Evolutionary conservation across 2,329 filamentous ascomycete species (phyloP).

Genomic region (Uncinocarpus reesii): DNA sequence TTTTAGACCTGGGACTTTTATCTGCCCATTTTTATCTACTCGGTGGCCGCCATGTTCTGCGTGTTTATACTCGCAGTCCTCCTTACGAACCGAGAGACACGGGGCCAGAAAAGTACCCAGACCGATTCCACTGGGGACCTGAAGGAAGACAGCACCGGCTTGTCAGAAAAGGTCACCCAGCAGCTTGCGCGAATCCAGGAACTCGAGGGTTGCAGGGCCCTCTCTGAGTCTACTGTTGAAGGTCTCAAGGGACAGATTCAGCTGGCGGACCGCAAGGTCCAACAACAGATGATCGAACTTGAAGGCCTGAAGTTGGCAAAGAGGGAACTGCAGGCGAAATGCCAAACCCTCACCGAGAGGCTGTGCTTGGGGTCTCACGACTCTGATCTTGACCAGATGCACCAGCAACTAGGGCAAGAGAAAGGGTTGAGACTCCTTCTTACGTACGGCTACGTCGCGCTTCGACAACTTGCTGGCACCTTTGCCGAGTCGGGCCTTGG

Average conservation of each 20-base stretch:
- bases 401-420: neutral
- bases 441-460: neutral
- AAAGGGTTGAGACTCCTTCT: neutral
- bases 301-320: slow-evolving; percentile 1
- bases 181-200: slow-evolving; percentile 8
- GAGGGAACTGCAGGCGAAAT: neutral
- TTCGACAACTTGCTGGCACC: slow-evolving; percentile 5
- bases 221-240: slow-evolving; percentile 1
- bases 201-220: slow-evolving; percentile 9
- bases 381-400: slow-evolving; percentile 2
- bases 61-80: neutral
- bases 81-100: neutral
- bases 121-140: slow-evolving; percentile 8
- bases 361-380: neutral
- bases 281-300: slow-evolving; percentile 8
- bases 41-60: slow-evolving; percentile 1
- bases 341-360: slow-evolving; percentile 1
- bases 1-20: slow-evolving; percentile 12
- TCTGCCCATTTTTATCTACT: slow-evolving; percentile 8
- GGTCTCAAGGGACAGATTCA: slow-evolving; percentile 2
- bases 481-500: slow-evolving; percentile 2
- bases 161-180: slow-evolving; percentile 11
- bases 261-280: slow-evolving; percentile 1
- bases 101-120: neutral
- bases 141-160: slow-evolving; percentile 5